phyloP scores from a whole-genome alignment of 1,284 basidiomycete genomes.

The Puccinia brachypodii region DNA sequence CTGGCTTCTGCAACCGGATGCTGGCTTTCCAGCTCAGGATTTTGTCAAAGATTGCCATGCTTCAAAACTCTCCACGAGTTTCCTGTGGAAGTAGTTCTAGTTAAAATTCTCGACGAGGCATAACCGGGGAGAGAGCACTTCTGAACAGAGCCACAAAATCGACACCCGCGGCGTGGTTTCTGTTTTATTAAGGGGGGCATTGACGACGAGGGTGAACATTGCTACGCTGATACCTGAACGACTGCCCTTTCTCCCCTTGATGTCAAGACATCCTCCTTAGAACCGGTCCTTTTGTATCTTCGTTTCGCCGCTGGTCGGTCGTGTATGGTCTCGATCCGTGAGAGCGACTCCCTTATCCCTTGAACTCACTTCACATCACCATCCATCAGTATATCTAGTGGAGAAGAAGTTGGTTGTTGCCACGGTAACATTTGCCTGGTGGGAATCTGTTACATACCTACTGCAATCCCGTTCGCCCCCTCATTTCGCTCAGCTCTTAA shows the following conservation, averaged over 20 bases:
- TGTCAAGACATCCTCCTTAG: background rate
- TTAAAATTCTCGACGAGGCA: too few species aligned
- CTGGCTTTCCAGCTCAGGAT: too few species aligned
- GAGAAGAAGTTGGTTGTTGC: background rate
- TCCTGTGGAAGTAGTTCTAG: too few species aligned
- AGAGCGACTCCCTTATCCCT: background rate
- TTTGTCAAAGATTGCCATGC: too few species aligned
- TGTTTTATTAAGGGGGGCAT: background rate
- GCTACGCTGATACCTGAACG: background rate
- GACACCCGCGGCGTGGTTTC: background rate
- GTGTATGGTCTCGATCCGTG: background rate
- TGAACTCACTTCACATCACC: background rate
- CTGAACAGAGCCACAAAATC: background rate
- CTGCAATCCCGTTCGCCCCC: background rate
- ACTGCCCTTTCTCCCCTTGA: background rate
- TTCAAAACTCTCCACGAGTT: too few species aligned
- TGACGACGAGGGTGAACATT: background rate
- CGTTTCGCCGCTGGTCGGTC: slow-evolving; percentile 19
- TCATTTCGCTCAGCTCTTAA: background rate
- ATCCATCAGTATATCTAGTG: background rate
- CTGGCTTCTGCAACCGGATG: background rate
- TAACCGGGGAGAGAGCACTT: background rate
- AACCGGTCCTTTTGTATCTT: background rate
- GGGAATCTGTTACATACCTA: background rate
- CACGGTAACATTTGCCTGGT: background rate